Percentiles rank a stretch among this genome's conserved stretches.
Evolutionary conservation across 2,329 filamentous ascomycete species (phyloP).

Genomic region (Alternaria sp.): DNA sequence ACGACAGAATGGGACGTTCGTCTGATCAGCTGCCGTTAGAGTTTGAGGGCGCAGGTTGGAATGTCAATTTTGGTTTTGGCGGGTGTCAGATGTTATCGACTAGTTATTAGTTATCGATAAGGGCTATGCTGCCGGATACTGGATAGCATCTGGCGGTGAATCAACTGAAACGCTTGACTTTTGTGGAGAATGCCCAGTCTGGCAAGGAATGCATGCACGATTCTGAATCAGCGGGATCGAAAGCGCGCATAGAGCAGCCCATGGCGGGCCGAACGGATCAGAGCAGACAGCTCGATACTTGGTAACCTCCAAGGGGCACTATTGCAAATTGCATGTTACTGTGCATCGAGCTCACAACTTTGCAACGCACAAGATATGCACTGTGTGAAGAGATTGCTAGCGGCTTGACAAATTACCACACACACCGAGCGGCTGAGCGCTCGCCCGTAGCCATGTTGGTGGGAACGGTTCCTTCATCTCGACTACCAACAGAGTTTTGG

Average conservation of each 20-base stretch:
- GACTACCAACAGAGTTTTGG: conserved; percentile 24
- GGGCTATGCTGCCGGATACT: conserved; percentile 4
- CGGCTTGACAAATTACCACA: conserved; percentile 18
- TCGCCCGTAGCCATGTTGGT: conserved; percentile 23
- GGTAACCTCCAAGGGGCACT: background rate
- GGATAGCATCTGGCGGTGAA: conserved; percentile 28
- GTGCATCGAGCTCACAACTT: conserved; percentile 9
- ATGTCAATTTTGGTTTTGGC: conserved; percentile 15
- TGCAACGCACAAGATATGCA: conserved; percentile 7
- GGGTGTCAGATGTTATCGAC: conserved; percentile 8
- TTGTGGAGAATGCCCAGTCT: conserved; percentile 26
- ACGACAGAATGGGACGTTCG: conserved; percentile 15
- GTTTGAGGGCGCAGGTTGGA: conserved; percentile 18
- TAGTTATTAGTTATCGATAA: conserved; percentile 27
- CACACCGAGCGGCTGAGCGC: conserved; percentile 19
- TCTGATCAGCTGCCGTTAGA: conserved; percentile 19
- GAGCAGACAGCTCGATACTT: conserved; percentile 1
- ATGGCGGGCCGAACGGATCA: conserved; percentile 9
- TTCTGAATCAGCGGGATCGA: conserved; percentile 16
- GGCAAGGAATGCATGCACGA: conserved; percentile 15
- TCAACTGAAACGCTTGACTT: conserved; percentile 26
- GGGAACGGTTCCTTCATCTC: conserved; percentile 24
- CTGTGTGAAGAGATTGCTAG: conserved; percentile 16
- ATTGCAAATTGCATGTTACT: conserved; percentile 8
- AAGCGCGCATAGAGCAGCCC: conserved; percentile 13